phyloP scores from a whole-genome alignment of 2,329 filamentous ascomycete genomes.

The Onygenales sp. region DNA sequence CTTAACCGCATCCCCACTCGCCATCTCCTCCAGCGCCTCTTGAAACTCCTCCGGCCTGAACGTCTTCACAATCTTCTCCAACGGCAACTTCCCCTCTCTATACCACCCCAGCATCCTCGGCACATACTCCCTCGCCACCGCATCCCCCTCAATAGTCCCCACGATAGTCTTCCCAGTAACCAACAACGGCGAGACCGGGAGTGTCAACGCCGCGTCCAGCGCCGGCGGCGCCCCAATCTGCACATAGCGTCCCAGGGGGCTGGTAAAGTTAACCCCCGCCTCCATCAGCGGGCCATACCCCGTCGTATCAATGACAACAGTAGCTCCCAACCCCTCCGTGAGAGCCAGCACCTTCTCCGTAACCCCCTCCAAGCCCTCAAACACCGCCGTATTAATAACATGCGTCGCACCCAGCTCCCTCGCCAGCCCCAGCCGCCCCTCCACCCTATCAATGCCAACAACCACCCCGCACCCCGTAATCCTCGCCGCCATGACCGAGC shows the following conservation, averaged over 20 bases:
- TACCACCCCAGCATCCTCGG: slow-evolving; percentile 43
- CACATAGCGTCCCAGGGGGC: background rate
- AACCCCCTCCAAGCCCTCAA: slow-evolving; percentile 6
- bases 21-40: slow-evolving; percentile 18
- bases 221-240: slow-evolving; percentile 11
- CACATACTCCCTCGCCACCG: slow-evolving; percentile 18
- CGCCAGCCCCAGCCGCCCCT: slow-evolving; percentile 15
- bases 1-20: slow-evolving; percentile 18
- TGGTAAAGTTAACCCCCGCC: slow-evolving; percentile 8
- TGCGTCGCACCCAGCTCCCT: slow-evolving; percentile 20
- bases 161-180: slow-evolving; percentile 14
- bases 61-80: slow-evolving; percentile 38
- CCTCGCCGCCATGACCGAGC: slow-evolving; percentile 25
- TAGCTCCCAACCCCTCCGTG: slow-evolving; percentile 1
- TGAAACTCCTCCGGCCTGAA: slow-evolving; percentile 28
- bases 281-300: slow-evolving; percentile 15
- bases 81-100: slow-evolving; percentile 37
- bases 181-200: slow-evolving; percentile 14
- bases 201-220: slow-evolving; percentile 12
- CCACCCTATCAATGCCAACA: slow-evolving; percentile 18
- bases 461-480: slow-evolving; percentile 14
- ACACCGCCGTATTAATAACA: slow-evolving; percentile 8
- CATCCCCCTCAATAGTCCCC: slow-evolving; percentile 16
- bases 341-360: slow-evolving; percentile 4
- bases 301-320: slow-evolving; percentile 15